Evolutionary conservation across 805 yeast genomes (phyloP).

Genomic region (Hanseniaspora occidentalis): DNA sequence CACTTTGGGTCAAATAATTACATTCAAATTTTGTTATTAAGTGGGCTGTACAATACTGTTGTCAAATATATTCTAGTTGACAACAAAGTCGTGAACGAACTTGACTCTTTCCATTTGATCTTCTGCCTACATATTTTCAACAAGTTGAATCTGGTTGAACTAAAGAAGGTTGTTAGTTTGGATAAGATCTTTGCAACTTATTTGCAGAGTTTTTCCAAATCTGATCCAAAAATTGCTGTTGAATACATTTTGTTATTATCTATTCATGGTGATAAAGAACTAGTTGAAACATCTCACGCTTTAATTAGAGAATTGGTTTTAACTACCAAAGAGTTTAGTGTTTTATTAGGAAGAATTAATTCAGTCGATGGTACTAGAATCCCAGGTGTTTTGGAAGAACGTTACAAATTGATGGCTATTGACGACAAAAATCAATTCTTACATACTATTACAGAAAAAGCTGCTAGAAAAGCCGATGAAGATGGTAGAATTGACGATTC

Average conservation of each 20-base stretch:
- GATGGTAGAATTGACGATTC: conserved; percentile 87
- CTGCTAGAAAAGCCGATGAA: conserved; percentile 79
- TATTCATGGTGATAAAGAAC: conserved; percentile 21
- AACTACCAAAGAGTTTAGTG: conserved; percentile 72
- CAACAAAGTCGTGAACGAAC: conserved; percentile 42
- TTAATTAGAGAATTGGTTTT: conserved; percentile 74
- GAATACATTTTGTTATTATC: conserved; percentile 64
- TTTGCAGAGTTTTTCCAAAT: conserved; percentile 67
- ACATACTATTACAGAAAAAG: conserved; percentile 63
- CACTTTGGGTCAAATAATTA: conserved; percentile 60
- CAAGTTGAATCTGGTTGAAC: conserved; percentile 2
- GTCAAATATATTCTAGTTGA: conserved; percentile 41
- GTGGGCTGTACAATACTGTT: conserved; percentile 76
- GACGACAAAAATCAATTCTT: conserved; percentile 47
- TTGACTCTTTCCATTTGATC: conserved; percentile 83
- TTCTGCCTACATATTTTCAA: conserved; percentile 55
- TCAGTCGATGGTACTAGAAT: conserved; percentile 61
- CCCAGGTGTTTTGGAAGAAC: conserved; percentile 76
- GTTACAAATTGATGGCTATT: conserved; percentile 53
- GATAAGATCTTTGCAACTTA: conserved; percentile 66
- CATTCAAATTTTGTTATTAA: conserved; percentile 57
- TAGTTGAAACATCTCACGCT: conserved; percentile 53
- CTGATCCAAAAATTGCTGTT: conserved; percentile 86
- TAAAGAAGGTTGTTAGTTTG: conserved; percentile 26
- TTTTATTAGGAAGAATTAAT: conserved; percentile 72